These are phyloP conservation scores for Pleurotus tuoliensis DNA, from an alignment of 768 basidiomycete species.

Conservation along the genomic window DNA sequence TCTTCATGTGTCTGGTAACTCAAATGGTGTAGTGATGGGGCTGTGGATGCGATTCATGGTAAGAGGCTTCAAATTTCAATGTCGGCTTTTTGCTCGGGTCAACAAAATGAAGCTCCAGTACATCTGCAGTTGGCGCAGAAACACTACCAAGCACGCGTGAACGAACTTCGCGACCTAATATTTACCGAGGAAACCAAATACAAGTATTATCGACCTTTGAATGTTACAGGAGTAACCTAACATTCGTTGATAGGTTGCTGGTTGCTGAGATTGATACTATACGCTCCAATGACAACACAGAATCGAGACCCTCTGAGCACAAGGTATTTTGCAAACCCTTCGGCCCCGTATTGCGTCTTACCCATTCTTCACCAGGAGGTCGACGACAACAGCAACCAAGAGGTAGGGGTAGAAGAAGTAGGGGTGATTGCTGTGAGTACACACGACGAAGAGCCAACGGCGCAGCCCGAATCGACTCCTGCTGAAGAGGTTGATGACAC, in stretches of 20 bases:
- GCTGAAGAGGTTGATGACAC: too few species aligned
- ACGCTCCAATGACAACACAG: slow-evolving; percentile 54
- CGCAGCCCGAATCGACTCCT: too few species aligned
- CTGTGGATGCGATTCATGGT: slow-evolving; percentile 53
- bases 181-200: slow-evolving; percentile 71
- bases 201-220: slow-evolving; percentile 44
- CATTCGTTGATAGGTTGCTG: slow-evolving; percentile 38
- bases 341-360: too few species aligned
- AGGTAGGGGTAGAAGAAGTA: too few species aligned
- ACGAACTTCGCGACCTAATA: slow-evolving; percentile 72
- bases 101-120: slow-evolving; percentile 43
- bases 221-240: neutral
- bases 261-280: slow-evolving; percentile 76
- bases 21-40: slow-evolving; percentile 24
- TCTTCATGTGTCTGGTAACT: too few species aligned
- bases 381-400: too few species aligned
- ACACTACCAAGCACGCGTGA: slow-evolving; percentile 64
- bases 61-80: slow-evolving; percentile 11
- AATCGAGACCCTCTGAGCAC: slow-evolving; percentile 30
- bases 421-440: too few species aligned
- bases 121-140: slow-evolving; percentile 73
- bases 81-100: neutral
- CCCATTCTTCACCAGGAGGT: too few species aligned
- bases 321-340: too few species aligned
- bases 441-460: too few species aligned